Conservation (phyloP, 2,329 filamentous ascomycete genomes). For the Penicillium sp. region DNA sequence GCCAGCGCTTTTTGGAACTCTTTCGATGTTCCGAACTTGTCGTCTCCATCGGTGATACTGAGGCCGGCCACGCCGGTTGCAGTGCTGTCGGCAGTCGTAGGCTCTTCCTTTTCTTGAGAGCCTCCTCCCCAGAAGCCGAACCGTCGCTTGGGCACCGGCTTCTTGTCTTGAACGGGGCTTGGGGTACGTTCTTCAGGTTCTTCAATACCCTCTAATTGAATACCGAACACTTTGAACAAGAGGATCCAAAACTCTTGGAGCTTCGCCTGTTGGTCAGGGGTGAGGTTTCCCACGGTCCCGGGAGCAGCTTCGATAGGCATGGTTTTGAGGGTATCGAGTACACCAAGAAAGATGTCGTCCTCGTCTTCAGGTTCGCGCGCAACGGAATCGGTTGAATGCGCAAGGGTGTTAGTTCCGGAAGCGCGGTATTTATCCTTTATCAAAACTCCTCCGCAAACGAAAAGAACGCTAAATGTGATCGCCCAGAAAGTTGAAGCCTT, state of each 20-base stretch:
- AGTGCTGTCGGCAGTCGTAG: conserved; percentile 45
- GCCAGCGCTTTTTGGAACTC: conserved; percentile 82
- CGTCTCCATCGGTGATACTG: conserved; percentile 64
- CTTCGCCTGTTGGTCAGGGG: conserved; percentile 86
- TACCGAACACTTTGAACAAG: conserved; percentile 76
- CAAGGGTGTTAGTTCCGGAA: conserved; percentile 18
- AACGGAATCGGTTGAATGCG: conserved; percentile 16
- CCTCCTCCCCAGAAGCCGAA: conserved; percentile 71
- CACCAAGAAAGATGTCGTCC: conserved; percentile 33
- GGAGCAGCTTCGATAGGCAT: conserved; percentile 39
- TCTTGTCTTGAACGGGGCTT: conserved; percentile 52
- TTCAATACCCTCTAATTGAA: conserved; percentile 46
- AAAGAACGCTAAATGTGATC: conserved; percentile 38
- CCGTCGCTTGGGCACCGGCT: conserved; percentile 69
- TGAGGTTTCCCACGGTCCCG: conserved; percentile 84
- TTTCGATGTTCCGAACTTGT: conserved; percentile 92
- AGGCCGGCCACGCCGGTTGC: conserved; percentile 44
- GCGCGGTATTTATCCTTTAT: conserved; percentile 38
- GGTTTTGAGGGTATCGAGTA: conserved; percentile 43
- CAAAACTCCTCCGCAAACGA: conserved; percentile 42
- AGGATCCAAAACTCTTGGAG: conserved; percentile 84
- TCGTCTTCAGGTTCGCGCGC: conserved; percentile 18
- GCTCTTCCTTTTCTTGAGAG: conserved; percentile 51
- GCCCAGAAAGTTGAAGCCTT: conserved; percentile 46
- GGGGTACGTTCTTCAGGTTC: conserved; percentile 27